Evolutionary conservation across 129 eudicot genomes (phyloP).

Genomic region (Flaveria sonorensis): DNA sequence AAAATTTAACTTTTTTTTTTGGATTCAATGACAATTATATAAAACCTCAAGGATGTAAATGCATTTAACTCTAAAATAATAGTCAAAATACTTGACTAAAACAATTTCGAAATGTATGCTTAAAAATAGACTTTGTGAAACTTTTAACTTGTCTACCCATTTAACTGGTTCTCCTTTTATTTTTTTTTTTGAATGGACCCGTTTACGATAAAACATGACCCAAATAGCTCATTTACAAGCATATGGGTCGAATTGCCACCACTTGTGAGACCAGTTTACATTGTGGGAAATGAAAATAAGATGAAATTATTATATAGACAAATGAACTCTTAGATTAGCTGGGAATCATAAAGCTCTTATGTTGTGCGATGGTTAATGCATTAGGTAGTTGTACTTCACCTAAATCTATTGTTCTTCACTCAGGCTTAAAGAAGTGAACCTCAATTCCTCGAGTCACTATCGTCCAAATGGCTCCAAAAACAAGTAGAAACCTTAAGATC

Average conservation of each 20-base stretch:
- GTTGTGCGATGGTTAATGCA: constrained; percentile 1
- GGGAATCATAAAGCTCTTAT: constrained; percentile 17
- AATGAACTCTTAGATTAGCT: constrained; percentile 13
- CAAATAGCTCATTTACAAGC: background rate
- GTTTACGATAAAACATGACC: background rate
- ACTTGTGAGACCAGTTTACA: background rate
- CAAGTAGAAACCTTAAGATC: constrained; percentile 35
- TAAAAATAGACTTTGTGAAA: background rate
- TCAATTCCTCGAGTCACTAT: constrained; percentile 41
- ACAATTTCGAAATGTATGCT: background rate
- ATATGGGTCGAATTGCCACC: background rate
- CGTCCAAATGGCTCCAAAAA: constrained; percentile 42
- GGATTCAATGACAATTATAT: too few species aligned
- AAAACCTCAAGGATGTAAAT: too few species aligned
- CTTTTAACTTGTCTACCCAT: background rate
- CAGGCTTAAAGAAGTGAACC: constrained; percentile 50
- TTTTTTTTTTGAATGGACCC: background rate
- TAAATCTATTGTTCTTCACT: constrained; percentile 18
- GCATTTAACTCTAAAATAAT: too few species aligned
- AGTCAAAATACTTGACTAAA: background rate
- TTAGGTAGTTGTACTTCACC: constrained; percentile 19
- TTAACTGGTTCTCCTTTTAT: background rate
- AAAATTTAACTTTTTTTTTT: too few species aligned
- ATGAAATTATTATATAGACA: constrained; percentile 5
- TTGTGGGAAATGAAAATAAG: constrained; percentile 6